Conservation (phyloP, 2,329 filamentous ascomycete species). For the Colletotrichum eleusines region DNA sequence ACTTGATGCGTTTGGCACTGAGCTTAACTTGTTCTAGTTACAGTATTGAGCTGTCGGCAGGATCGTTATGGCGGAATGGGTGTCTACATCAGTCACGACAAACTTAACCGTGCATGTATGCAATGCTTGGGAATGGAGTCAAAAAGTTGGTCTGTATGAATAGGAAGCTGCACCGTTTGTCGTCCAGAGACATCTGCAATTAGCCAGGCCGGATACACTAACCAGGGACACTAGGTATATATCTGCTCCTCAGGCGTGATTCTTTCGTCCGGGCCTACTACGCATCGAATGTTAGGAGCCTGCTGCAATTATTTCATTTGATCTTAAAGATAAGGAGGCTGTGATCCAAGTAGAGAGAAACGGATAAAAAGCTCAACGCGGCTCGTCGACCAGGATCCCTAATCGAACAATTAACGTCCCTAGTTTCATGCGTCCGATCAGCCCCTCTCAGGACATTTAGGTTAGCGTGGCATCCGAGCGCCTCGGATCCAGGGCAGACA, state of each 20-base stretch:
- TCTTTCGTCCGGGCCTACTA: background rate
- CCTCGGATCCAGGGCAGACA: background rate
- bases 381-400: background rate
- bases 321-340: fast-evolving
- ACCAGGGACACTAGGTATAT: background rate
- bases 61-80: background rate
- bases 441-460: background rate
- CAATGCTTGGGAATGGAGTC: background rate
- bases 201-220: background rate
- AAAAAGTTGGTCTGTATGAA: background rate
- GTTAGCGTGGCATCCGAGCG: background rate
- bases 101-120: background rate
- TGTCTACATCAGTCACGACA: background rate
- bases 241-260: background rate
- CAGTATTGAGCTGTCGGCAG: background rate
- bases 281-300: background rate
- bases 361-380: background rate
- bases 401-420: background rate
- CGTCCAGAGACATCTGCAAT: background rate
- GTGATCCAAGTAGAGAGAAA: background rate
- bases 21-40: background rate
- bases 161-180: background rate
- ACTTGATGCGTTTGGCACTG: background rate
- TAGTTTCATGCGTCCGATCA: background rate
- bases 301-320: background rate